Evolutionary conservation across 805 yeast genomes (phyloP).

Genomic region (Tetrapisispora iriomotensis): DNA sequence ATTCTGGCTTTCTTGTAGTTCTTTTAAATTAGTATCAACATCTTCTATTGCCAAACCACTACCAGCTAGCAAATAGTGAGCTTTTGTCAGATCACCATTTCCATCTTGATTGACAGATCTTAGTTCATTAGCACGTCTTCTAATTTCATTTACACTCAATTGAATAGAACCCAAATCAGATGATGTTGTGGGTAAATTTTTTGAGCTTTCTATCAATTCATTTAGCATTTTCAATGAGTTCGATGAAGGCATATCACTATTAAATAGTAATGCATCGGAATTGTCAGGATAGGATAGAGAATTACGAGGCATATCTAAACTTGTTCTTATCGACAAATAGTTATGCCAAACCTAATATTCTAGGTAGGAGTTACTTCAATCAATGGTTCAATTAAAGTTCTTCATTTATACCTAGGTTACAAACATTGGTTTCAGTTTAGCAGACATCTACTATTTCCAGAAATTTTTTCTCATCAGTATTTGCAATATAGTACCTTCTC

Average conservation of each 20-base stretch:
- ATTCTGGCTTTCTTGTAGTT: conserved; percentile 35
- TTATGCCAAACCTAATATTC: too few species aligned
- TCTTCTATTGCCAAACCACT: conserved; percentile 84
- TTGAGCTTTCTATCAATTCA: conserved; percentile 69
- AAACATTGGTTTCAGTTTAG: too few species aligned
- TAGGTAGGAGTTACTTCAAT: too few species aligned
- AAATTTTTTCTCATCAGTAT: too few species aligned
- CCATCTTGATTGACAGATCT: conserved; percentile 35
- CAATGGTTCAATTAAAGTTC: too few species aligned
- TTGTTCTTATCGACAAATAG: too few species aligned
- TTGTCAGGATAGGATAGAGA: too few species aligned
- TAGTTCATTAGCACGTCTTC: conserved; percentile 51
- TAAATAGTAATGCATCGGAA: too few species aligned
- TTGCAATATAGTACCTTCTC: too few species aligned
- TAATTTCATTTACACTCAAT: conserved; percentile 70
- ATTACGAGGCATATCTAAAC: too few species aligned
- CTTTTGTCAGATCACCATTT: conserved; percentile 42
- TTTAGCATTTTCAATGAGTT: neutral
- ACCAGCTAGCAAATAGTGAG: conserved; percentile 82
- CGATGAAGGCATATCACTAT: neutral
- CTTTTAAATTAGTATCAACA: conserved; percentile 48
- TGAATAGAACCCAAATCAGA: conserved; percentile 74
- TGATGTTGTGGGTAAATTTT: conserved; percentile 54
- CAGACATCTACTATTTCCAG: too few species aligned
- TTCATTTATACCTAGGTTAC: too few species aligned